phyloP scores from a whole-genome alignment of 352 stramenopile genomes.

The Blastocystis sp. region DNA sequence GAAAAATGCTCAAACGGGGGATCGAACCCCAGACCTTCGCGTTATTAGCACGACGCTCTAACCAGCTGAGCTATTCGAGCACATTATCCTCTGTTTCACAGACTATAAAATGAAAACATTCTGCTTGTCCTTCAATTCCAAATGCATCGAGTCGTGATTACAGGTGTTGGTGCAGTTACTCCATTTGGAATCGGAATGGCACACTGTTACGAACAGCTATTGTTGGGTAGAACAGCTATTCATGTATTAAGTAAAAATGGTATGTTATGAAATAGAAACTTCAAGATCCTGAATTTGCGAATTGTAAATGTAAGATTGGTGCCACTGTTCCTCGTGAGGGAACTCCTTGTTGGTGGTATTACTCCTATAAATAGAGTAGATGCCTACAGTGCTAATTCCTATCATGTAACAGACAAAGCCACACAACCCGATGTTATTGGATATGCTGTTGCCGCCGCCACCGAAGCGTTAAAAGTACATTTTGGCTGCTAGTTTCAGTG shows the following conservation, averaged over 20 bases:
- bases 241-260: slow-evolving; percentile 63
- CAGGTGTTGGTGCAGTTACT: slow-evolving; percentile 79
- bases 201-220: slow-evolving; percentile 74
- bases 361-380: slow-evolving; percentile 71
- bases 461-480: slow-evolving; percentile 75
- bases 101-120: background rate
- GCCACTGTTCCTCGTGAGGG: slow-evolving; percentile 71
- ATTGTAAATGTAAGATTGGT: slow-evolving; percentile 72
- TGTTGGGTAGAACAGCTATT: slow-evolving; percentile 75
- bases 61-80: slow-evolving; percentile 61
- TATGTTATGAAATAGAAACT: slow-evolving; percentile 17
- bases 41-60: slow-evolving; percentile 62
- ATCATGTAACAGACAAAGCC: slow-evolving; percentile 71
- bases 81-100: background rate
- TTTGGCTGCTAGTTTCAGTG: slow-evolving; percentile 69
- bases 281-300: slow-evolving; percentile 70
- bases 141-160: slow-evolving; percentile 79
- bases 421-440: slow-evolving; percentile 72
- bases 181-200: slow-evolving; percentile 78
- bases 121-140: background rate
- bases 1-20: slow-evolving; percentile 60
- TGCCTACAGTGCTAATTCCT: slow-evolving; percentile 72
- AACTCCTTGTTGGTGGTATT: slow-evolving; percentile 59
- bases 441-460: slow-evolving; percentile 75
- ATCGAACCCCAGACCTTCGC: slow-evolving; percentile 60